Evolutionary conservation across 768 basidiomycete genomes (phyloP), one percentile per base, ranked within the genome.

Genomic region (Astraeus odoratus): DNA sequence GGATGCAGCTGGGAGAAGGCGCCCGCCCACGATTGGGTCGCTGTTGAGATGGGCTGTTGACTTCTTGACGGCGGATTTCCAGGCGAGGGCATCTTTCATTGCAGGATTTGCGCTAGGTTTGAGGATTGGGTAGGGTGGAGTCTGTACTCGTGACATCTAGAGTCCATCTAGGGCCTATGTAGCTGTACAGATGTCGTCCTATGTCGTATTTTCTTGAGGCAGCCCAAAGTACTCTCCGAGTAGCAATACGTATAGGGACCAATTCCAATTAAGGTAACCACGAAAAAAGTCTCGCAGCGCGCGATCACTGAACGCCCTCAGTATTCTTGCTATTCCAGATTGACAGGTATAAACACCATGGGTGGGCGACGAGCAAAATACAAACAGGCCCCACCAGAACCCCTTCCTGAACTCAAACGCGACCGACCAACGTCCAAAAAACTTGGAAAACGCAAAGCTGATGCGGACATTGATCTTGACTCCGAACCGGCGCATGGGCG

Each of bases 61-160:
- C 63, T 96, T 97, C 68, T 66, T 97, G 62, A 88, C 86, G 0
- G 87, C 92, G 6, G 90, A 96, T 60, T 94, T 97, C 65, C 94
- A 92, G 57, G 86, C 83, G 35, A 70, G 93, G 50, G 93, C 92
- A 2, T 83, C 86, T 12, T 96, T 96, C 66, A 55, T 92, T 26
- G 90, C 81, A 4, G 94, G 94, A 8, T 72, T 96, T 47, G 75
- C 70, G 1, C 68, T 97, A 23, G 94, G 94, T 8, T 54, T 97
- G 39, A 73, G 92, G 41, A 62, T 96, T 16, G 92, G 93, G 43
- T 95, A 63, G 71, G 35, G 15, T 12, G 22, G 6, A 9, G 13
- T 19, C 24, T 10, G 38, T 43, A 29, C 39, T 15, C 27, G 29
- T 26, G 40, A 25, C 12, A 41, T 37, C 20, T 24, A 25, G 13